Base-by-base conservation (phyloP, 306 rosid genomes). In the Prunus padus region DNA sequence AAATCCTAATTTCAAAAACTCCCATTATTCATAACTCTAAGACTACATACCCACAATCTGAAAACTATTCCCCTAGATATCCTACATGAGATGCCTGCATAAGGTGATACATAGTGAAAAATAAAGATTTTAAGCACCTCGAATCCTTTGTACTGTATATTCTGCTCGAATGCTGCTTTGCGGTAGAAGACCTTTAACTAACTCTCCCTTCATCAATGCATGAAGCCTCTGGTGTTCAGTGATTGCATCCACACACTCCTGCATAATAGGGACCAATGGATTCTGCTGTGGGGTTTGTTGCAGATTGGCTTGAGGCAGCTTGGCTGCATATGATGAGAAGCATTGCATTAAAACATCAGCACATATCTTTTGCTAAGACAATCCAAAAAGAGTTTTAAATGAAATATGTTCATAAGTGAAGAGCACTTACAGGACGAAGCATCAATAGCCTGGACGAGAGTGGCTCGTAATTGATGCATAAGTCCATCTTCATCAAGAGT, bases 151-250 rank as follows among this genome's bases (percentile, higher is more conserved):
- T 70, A 89, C 91, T 4, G 92, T 86, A 81, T 92, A 95, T 78
- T 95, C 97, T 73, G 97, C 91, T 47, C 86, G 88, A 73, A 92
- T 85, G 77, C 93, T 90, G 80, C 92, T 92, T 81, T 90, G 97
- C 12, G 96, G 98, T 20, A 94, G 91, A 86, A 94, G 82, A 76
- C 98, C 97, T 86, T 92, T 94, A 64, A 90, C 85, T 90, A 92
- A 90, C 87, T 92, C 96, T 76, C 98, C 98, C 89, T 90, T 95
- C 90, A 95, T 89, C 90, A 95, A 81, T 4, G 89, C 89, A 80
- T 82, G 92, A 65, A 95, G 98, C 79, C 86, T 95, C 86, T 90
- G 97, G 88, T 95, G 93, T 83, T 95, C 96, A 66, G 91, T 80
- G 77, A 95, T 86, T 42, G 91, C 92, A 84, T 92, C 87, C 51